Evolutionary conservation across 1,139 yeast species (phyloP), one percentile per base, ranked within the genome.

Genomic region (Trichomonascaceae sp.): DNA sequence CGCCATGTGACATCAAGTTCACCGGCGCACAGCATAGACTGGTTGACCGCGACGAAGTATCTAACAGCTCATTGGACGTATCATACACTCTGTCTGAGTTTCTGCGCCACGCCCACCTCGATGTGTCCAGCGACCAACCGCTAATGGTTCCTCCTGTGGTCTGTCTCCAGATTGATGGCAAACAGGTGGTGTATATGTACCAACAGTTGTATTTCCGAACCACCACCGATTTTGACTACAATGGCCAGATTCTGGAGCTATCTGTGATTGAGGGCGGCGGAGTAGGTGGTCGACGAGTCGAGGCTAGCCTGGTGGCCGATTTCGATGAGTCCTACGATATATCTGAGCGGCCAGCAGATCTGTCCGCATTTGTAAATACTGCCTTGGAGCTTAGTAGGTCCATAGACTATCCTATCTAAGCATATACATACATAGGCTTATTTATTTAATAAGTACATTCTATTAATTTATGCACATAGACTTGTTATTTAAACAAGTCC

Each of bases 261-360:
- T 61, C 65, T 37, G 48, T 63, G n/a, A 59, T 68, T 13, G 77
- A 74, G 42, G 76, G 77, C 2, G 79, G 78, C 1, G 51, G 60
- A 11, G 53, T 69, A 28, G 76, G 76, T 2, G 79, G 78, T 0
- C 54, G 71, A 27, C 54, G 60, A 33, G 41, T 60, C 15, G 79
- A 73, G 43, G 62, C 71, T 8, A 60, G 59, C 38, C 47, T 71
- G 29, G 62, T 67, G 13, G 67, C 70, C 4, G 65, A 62, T 31
- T 38, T 32, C 26, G 43, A 42, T 8, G 44, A 20, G 23, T 11
- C 23, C 23, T 8, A 20, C 9, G 23, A 20, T 8, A 6, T 11
- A 20, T 6, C 23, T 20, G 11, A 20, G 23, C 23, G 23, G 23
- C 11, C 23, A 20, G 23, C 23, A 20, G 23, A 20, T 6, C 23